Percentiles rank a stretch among this genome's conserved stretches.
Conservation (phyloP, 352 stramenopile species). For the Pythium phragmitis region DNA sequence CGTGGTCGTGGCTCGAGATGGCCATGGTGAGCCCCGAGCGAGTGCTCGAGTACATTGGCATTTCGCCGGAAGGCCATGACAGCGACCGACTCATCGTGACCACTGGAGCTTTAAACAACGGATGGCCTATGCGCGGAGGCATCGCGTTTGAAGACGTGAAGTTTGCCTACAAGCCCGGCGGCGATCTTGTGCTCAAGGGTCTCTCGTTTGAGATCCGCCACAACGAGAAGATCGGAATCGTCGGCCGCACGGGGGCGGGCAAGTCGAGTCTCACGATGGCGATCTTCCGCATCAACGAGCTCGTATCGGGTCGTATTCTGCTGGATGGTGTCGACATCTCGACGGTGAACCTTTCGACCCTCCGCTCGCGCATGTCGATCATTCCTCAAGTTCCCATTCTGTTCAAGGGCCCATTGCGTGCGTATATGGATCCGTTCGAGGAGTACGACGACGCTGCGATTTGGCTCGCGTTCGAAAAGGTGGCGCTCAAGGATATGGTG, state of each 20-base stretch:
- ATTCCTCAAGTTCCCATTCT: slow-evolving; percentile 85
- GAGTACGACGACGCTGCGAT: slow-evolving; percentile 73
- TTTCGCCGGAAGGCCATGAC: slow-evolving; percentile 30
- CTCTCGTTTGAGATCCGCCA: slow-evolving; percentile 46
- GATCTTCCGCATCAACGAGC: slow-evolving; percentile 21
- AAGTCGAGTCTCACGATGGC: slow-evolving; percentile 23
- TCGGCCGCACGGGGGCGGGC: slow-evolving; percentile 16
- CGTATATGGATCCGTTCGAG: slow-evolving; percentile 88
- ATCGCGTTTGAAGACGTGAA: slow-evolving; percentile 80
- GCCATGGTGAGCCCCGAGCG: slow-evolving; percentile 61
- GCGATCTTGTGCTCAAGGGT: slow-evolving; percentile 43
- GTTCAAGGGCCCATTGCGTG: slow-evolving; percentile 86
- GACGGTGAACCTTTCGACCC: slow-evolving; percentile 26
- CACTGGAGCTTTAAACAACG: slow-evolving; percentile 17
- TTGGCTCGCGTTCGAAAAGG: slow-evolving; percentile 58
- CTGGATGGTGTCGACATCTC: slow-evolving; percentile 45
- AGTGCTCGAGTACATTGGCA: slow-evolving; percentile 42
- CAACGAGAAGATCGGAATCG: slow-evolving; percentile 75
- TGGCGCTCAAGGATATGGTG: slow-evolving; percentile 53
- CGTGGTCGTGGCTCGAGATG: slow-evolving; percentile 46
- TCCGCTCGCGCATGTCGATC: slow-evolving; percentile 40
- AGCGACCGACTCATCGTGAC: slow-evolving; percentile 9
- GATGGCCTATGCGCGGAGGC: slow-evolving; percentile 67
- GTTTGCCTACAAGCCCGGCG: slow-evolving; percentile 72
- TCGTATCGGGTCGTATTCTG: slow-evolving; percentile 50